Percentiles rank a stretch among this genome's conserved stretches.
phyloP scores from a whole-genome alignment of 805 yeast genomes.

The Monosporozyma unispora region DNA sequence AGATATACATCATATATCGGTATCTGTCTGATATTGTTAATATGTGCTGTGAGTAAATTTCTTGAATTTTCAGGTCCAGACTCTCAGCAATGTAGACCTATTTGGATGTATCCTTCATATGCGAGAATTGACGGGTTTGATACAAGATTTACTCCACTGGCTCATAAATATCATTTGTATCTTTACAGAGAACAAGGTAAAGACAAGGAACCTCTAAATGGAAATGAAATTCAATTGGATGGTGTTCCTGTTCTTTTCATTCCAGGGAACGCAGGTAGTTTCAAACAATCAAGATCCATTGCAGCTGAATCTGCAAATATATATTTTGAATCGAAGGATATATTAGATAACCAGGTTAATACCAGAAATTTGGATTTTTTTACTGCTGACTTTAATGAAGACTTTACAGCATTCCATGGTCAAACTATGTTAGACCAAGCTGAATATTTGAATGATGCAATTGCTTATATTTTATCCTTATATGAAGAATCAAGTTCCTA shows the following conservation, averaged over 20 bases:
- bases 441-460: slow-evolving; percentile 83
- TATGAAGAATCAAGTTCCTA: slow-evolving; percentile 34
- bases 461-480: slow-evolving; percentile 60
- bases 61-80: slow-evolving; percentile 37
- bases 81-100: slow-evolving; percentile 49
- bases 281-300: slow-evolving; percentile 80
- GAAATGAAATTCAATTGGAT: slow-evolving; percentile 32
- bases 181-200: slow-evolving; percentile 77
- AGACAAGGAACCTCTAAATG: slow-evolving; percentile 44
- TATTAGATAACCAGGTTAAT: slow-evolving; percentile 16
- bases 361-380: slow-evolving; percentile 66
- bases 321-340: slow-evolving; percentile 33
- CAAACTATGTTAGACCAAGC: slow-evolving; percentile 90
- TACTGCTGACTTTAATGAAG: slow-evolving; percentile 91
- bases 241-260: slow-evolving; percentile 89
- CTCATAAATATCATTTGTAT: slow-evolving; percentile 65
- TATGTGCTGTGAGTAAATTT: slow-evolving; percentile 7
- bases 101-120: slow-evolving; percentile 79
- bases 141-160: slow-evolving; percentile 53
- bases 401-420: slow-evolving; percentile 93
- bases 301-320: slow-evolving; percentile 69
- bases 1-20: slow-evolving; percentile 12
- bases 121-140: slow-evolving; percentile 70
- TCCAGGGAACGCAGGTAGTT: slow-evolving; percentile 97
- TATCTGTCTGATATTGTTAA: slow-evolving; percentile 9